Base-by-base conservation (phyloP, 192 early-diverging fungal genomes). In the Mortierella hygrophila region DNA sequence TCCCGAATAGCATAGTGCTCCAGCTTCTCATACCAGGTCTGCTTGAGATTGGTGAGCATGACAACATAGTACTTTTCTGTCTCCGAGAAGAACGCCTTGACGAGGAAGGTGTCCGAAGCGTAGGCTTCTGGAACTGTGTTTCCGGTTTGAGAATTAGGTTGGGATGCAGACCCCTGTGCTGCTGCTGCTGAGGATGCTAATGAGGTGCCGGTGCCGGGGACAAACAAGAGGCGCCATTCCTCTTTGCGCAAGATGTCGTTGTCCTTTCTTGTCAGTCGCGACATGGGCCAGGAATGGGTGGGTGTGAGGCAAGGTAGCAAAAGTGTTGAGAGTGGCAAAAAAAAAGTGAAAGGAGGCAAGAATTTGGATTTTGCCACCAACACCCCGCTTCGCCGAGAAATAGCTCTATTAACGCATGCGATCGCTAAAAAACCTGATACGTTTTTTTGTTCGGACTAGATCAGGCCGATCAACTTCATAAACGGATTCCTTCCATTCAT, bases 41-140 rank as follows among this genome's bases (percentile, higher is more conserved):
- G 84, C 76, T 86, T 86, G 21, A 86, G 5, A 46, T 86, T 86
- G 37, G 84, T 86, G 8, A 86, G 41, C 37, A 86, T 57, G 44
- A 86, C 70, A 20, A 86, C 16, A 26, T 86, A 86, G n/a, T 68
- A 80, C 68, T 81, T 81, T 65, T 81, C 79, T 2, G 75, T 63
- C 29, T 80, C 78, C 55, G 74, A 77, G 76, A 86, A 86, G 32
- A 63, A 68, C 6, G 79, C 52, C 42, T 86, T 86, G 70, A 78
- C 75, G 23, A 86, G 41, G 20, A 86, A 81, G 9, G 79, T 86
- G 38, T 86, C 84, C n/a, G 78, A 52, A 0, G 54, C 44, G 44
- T 68, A 81, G 18, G 26, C 21, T 9, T 42, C 26, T 2, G 79
- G 79, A 5, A 86, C 37, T 52, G 6, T 49, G 35, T 37, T 75